Evolutionary conservation across 176 grass and related monocot species (phyloP), one percentile per base, ranked within the genome.

Genomic region (Elaeis guineensis): DNA sequence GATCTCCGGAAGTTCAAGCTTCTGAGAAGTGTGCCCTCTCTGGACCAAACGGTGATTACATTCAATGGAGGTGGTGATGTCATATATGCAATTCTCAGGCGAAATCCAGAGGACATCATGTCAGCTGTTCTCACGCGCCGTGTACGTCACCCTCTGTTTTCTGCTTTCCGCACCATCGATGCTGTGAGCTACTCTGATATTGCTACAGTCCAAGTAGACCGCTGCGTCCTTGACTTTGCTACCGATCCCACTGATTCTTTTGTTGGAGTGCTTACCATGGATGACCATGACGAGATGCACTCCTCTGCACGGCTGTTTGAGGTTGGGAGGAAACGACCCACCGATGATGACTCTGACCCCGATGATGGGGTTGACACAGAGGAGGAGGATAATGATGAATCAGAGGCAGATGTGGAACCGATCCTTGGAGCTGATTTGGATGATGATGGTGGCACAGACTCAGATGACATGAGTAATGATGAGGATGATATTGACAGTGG

Each of bases 1-100:
- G 87, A 98, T 75, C 76, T 98, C 67, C 86, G 93, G 62, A 98
- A 98, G 61, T 89, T 89, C 57, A 98, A 86, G 70, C 87, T 98
- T 74, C 67, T 98, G 63, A 88, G 93, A 63, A 92, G 84, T 30
- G 93, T 98, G 19, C 87, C 93, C 15, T 98, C 84, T 17, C 70
- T 98, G 60, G 93, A 98, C 61, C 93, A 98, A 72, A 92, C 93
- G 17, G 93, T 98, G 30, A 89, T 98, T 54, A 92, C 80, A 61
- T 98, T 98, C 58, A 98, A 92, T 8, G 87, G 87, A 18, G 63
- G 76, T 21, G 93, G 93, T 23, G 87, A 98, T 52, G 78, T 92
- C 59, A 98, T 92, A 39, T 98, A 98, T 16, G 93, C 93, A 55
- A 86, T 89, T 20, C 78, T 98, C 16, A 78, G 84, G 69, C 87